These are phyloP conservation scores for Colletotrichum liaoningense DNA, from an alignment of 2,329 filamentous ascomycete genomes.

Conservation along the genomic window DNA sequence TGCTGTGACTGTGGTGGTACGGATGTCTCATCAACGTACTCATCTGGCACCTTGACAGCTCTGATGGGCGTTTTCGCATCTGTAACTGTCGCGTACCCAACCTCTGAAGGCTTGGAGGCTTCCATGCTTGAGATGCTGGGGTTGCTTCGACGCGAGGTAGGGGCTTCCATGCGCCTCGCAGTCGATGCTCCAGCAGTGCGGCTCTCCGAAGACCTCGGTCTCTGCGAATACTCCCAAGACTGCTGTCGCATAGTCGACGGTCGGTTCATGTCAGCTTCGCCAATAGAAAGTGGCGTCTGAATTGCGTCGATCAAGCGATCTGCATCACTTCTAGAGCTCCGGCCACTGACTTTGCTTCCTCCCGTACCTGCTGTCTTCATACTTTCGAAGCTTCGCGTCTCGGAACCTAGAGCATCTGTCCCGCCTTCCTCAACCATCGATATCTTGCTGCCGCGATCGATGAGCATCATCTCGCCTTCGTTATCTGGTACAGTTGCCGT, in stretches of 20 bases:
- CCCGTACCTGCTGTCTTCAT: constrained; percentile 49
- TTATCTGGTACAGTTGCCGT: constrained; percentile 44
- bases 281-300: constrained; percentile 64
- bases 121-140: constrained; percentile 34
- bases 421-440: constrained; percentile 18
- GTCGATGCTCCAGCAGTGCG: neutral
- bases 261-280: constrained; percentile 1
- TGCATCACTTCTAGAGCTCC: constrained; percentile 70
- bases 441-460: constrained; percentile 57
- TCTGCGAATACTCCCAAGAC: constrained; percentile 34
- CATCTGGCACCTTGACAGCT: constrained; percentile 61
- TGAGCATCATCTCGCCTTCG: constrained; percentile 70
- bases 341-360: constrained; percentile 53
- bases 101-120: constrained; percentile 40
- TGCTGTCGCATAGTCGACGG: constrained; percentile 37
- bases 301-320: constrained; percentile 80
- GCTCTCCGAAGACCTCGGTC: neutral
- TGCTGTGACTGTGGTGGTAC: constrained; percentile 44
- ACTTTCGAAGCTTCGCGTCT: constrained; percentile 48
- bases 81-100: constrained; percentile 51
- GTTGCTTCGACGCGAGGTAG: constrained; percentile 25
- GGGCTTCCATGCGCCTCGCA: neutral
- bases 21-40: constrained; percentile 50
- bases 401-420: neutral
- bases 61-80: constrained; percentile 59